These are phyloP conservation scores for Firmiana major DNA, from an alignment of 345 rosid genomes.

Conservation along the genomic window DNA sequence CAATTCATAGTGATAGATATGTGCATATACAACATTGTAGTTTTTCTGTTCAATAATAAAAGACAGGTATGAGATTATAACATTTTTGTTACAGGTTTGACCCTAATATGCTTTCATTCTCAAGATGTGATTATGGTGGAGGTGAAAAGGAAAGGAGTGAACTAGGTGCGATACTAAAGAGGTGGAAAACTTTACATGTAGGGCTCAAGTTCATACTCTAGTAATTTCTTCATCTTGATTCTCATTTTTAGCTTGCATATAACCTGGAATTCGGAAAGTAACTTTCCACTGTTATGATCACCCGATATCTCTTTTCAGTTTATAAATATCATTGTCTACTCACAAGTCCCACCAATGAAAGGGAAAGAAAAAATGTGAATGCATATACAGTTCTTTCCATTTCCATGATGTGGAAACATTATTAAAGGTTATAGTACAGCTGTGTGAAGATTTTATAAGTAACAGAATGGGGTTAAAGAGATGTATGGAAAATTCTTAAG, in stretches of 20 bases:
- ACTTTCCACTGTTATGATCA: neutral
- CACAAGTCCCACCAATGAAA: neutral
- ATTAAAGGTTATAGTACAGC: neutral
- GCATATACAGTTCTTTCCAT: slow-evolving; percentile 13
- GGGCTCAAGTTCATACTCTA: slow-evolving; percentile 5
- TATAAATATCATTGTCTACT: neutral
- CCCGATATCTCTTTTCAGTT: neutral
- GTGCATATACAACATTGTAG: neutral
- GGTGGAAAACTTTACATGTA: slow-evolving; percentile 99
- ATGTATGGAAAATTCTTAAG: neutral
- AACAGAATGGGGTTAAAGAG: neutral
- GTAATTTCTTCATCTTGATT: too few species aligned
- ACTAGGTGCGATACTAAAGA: slow-evolving; percentile 71
- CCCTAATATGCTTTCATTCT: slow-evolving; percentile 97
- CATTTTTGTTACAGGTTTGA: slow-evolving; percentile 71
- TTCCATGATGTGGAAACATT: neutral
- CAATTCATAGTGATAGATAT: neutral
- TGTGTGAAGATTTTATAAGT: neutral
- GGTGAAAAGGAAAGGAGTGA: slow-evolving; percentile 85
- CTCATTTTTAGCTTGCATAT: neutral
- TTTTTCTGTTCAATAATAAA: slow-evolving; percentile 3
- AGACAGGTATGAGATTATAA: neutral
- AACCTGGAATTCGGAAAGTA: neutral
- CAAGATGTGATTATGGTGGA: slow-evolving; percentile 97
- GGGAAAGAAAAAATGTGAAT: slow-evolving; percentile 1